phyloP scores from a whole-genome alignment of 192 early-diverging fungal species.

The Coemansia pectinata region DNA sequence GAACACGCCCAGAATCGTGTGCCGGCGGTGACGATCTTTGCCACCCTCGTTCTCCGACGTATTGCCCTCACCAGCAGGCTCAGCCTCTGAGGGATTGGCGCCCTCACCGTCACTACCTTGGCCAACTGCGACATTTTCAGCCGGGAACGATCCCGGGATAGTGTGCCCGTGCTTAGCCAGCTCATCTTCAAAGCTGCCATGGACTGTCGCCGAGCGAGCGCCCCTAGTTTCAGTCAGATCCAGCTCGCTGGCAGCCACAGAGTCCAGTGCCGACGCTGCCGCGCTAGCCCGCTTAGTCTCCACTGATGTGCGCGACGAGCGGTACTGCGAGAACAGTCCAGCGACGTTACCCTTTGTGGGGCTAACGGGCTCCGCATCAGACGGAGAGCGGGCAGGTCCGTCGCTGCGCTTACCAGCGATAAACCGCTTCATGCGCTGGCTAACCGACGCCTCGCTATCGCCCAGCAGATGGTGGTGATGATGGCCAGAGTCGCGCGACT shows the following conservation, averaged over 20 bases:
- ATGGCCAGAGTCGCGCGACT: slow-evolving; percentile 42
- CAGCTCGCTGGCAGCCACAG: slow-evolving; percentile 20
- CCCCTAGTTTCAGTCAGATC: slow-evolving; percentile 34
- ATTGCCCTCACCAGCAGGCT: slow-evolving; percentile 22
- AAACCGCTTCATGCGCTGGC: slow-evolving; percentile 52
- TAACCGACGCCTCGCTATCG: slow-evolving; percentile 31
- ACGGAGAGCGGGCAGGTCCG: slow-evolving; percentile 11
- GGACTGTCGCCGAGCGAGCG: slow-evolving; percentile 22
- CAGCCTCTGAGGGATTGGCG: background rate
- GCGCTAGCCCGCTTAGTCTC: slow-evolving; percentile 40
- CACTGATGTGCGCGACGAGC: slow-evolving; percentile 32
- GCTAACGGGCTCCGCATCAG: slow-evolving; percentile 15
- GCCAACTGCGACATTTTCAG: slow-evolving; percentile 8
- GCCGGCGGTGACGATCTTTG: slow-evolving; percentile 40
- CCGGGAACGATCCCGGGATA: slow-evolving; percentile 48
- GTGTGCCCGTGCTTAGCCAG: slow-evolving; percentile 10
- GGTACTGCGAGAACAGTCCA: slow-evolving; percentile 27
- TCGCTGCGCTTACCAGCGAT: slow-evolving; percentile 42
- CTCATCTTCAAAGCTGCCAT: slow-evolving; percentile 22
- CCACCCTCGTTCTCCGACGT: slow-evolving; percentile 25
- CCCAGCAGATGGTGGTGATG: slow-evolving; percentile 6
- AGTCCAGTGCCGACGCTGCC: slow-evolving; percentile 29
- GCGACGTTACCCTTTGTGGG: slow-evolving; percentile 10
- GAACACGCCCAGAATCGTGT: slow-evolving; percentile 51
- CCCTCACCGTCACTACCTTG: slow-evolving; percentile 24